These are phyloP conservation scores for Colletotrichum chrysophilum DNA, from an alignment of 2,329 filamentous ascomycete species.

Conservation along the genomic window DNA sequence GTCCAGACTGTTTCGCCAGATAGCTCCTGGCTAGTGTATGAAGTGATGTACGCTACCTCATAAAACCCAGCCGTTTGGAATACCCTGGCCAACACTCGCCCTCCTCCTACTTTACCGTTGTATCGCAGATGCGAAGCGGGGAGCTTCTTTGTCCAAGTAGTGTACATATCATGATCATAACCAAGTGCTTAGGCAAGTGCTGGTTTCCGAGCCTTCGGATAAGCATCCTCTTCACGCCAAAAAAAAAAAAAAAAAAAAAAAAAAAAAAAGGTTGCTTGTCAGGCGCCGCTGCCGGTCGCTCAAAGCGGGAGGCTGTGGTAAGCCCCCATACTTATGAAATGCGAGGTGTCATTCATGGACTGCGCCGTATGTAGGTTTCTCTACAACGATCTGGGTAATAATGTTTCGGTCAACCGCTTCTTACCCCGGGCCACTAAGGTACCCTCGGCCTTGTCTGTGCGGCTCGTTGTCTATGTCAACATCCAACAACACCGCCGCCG, in stretches of 20 bases:
- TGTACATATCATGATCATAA: background rate
- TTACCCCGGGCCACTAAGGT: background rate
- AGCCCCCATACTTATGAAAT: background rate
- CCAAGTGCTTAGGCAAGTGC: background rate
- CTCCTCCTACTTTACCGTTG: background rate
- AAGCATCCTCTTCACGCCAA: background rate
- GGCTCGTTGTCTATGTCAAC: background rate
- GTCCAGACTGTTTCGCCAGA: background rate
- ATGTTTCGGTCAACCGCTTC: background rate
- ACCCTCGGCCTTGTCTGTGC: background rate
- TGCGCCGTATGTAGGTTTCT: background rate
- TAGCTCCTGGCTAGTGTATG: background rate
- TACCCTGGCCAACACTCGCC: background rate
- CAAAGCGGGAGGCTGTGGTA: background rate
- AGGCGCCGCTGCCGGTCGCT: background rate
- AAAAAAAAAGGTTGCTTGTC: background rate
- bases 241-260: background rate
- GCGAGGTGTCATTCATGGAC: background rate
- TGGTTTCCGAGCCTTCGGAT: background rate
- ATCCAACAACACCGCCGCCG: background rate
- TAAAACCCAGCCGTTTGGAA: background rate
- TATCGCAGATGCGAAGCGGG: background rate
- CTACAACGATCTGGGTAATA: background rate
- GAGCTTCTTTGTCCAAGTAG: background rate
- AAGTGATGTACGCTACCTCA: background rate